These are phyloP conservation scores for Coriaria nepalensis DNA, from an alignment of 306 rosid genomes.

Conservation along the genomic window DNA sequence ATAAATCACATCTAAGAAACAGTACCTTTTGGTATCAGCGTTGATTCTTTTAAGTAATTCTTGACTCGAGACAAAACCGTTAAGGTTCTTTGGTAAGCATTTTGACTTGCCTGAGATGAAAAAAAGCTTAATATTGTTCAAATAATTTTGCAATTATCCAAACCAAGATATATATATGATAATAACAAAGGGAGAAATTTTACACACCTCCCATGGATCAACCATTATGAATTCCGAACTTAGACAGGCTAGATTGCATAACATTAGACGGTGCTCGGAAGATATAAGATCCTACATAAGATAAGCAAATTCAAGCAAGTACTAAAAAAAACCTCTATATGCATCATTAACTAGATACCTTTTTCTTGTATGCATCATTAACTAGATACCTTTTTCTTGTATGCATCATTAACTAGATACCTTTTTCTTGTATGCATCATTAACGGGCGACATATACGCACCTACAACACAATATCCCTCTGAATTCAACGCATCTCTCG, in stretches of 20 bases:
- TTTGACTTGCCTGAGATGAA: constrained; percentile 59
- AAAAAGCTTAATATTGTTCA: constrained; percentile 1
- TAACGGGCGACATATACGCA: constrained; percentile 88
- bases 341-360: too few relatives aligned
- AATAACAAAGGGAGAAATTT: constrained; percentile 3
- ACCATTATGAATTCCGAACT: constrained; percentile 78
- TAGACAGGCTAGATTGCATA: constrained; percentile 60
- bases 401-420: constrained; percentile 28
- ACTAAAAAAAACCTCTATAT: too few relatives aligned
- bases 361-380: not conserved
- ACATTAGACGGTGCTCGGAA: constrained; percentile 53
- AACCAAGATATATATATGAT: not conserved
- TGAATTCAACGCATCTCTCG: constrained; percentile 57
- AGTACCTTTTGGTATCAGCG: constrained; percentile 52
- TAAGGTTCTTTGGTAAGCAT: constrained; percentile 52
- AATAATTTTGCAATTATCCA: not conserved
- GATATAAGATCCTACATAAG: constrained; percentile 49
- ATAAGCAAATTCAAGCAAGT: too few relatives aligned
- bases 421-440: constrained; percentile 82
- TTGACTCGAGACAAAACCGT: constrained; percentile 54
- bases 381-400: too few relatives aligned
- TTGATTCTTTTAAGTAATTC: constrained; percentile 29
- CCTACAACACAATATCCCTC: constrained; percentile 74
- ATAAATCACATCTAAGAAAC: not conserved
- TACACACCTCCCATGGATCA: constrained; percentile 88